Evolutionary conservation across 2,329 filamentous ascomycete species (phyloP), one percentile per base, ranked within the genome.

Genomic region (Remersonia thermophila): DNA sequence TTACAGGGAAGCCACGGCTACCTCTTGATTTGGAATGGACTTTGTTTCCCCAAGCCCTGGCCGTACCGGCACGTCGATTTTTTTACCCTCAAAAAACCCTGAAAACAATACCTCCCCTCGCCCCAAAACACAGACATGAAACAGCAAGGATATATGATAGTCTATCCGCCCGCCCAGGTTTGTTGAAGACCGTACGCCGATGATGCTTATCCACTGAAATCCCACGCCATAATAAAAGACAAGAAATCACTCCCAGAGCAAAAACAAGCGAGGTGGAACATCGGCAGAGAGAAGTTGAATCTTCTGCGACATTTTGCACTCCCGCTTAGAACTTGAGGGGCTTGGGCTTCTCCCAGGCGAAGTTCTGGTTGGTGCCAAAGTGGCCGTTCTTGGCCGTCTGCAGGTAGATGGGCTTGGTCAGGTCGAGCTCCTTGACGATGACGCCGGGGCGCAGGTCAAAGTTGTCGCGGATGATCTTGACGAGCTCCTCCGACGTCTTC

Each of bases 321-420:
- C 41, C 36, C 45, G 49, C 61, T 76, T 94, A 96, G 66, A 84
- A 81, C 67, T 83, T 87, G 58, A 98, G 83, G 51, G 71, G 55
- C 83, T 94, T 95, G 58, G 91, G 89, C 77, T 96, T 77, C 79
- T 98, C 91, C 91, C 91, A 98, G 66, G 71, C 77, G 77, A 98
- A 98, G 64, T 64, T 71, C 77, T 94, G 91, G 83, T 95, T 91
- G 66, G 86, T 93, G 50, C 72, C 72, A 68, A 98, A 98, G 77
- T 98, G 91, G 55, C 91, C 91, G 70, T 96, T 96, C 83, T 95
- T 95, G 67, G 91, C 91, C 40, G 91, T 98, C 72, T 89, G 76
- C 75, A 78, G 78, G 80, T 98, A 98, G 72, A 96, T 95, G 59
- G 91, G 91, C 67, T 86, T 85, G 64, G 78, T 81, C 49, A 98